Base-by-base conservation (phyloP, 2,329 filamentous ascomycete species). In the Fusarium azukiicola region DNA sequence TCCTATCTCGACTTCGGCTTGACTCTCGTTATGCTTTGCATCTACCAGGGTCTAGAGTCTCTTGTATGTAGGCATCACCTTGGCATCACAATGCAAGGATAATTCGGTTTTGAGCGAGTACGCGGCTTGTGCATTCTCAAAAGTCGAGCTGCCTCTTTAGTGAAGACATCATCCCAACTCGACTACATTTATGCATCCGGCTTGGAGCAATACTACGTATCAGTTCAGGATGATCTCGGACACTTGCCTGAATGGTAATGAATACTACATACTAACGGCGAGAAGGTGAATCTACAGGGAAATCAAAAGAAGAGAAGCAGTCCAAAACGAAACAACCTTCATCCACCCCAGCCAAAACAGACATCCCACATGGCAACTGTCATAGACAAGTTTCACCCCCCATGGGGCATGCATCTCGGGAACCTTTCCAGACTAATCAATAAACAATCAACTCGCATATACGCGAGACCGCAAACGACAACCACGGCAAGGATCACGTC, bases 371-470 rank as follows among this genome's bases (percentile, higher is more conserved):
- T 32, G 27, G 27, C 27, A 14, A 19, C 56, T 40, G n/a, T 21
- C 10, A 4, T 12, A 61, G 38, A 6, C 21, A 40, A 23, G 56
- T 61, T 40, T 40, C 56, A 23, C 36, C 38, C 56, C 56, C 56
- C 56, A 61, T 36, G 36, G 56, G 56, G 56, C 56, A 61, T 40
- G 36, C 56, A 61, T 40, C 56, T 61, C 56, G 56, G 56, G 21
- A 61, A 36, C 36, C 36, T 61, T 61, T 17, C 56, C 36, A 61
- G 40, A 23, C 56, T 40, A 61, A 61, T 40, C 56, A 61, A 40
- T 36, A 61, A 61, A 61, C 56, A 61, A 42, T 21, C 56, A 61
- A 61, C 56, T 36, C 56, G 56, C 56, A 61, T 61, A 61, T 61
- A 61, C 56, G 56, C 56, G 56, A 61, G 56, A 40, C 56, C 56